phyloP scores from a whole-genome alignment of 176 grass and related monocot genomes.

The Oryza rufipogon region DNA sequence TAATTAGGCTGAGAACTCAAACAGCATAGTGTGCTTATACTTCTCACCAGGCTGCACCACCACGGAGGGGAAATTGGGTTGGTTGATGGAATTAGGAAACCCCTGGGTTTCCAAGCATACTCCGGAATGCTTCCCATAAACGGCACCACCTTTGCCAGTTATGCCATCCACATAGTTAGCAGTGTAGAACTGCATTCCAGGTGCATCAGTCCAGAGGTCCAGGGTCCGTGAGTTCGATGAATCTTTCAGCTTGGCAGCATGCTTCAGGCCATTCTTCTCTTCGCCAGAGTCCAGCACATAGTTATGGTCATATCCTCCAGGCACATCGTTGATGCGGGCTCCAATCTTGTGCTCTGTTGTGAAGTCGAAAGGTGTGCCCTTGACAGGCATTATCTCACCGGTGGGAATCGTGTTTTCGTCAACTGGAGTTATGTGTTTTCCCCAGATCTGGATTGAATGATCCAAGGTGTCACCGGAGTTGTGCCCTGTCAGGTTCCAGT shows the following conservation, averaged over 20 bases:
- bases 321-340: constrained; percentile 50
- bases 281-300: constrained; percentile 64
- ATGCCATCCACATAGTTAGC: constrained; percentile 71
- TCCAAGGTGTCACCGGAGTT: constrained; percentile 64
- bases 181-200: constrained; percentile 88
- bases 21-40: constrained; percentile 81
- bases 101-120: constrained; percentile 95
- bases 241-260: constrained; percentile 68
- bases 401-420: constrained; percentile 73
- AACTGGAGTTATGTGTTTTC: constrained; percentile 69
- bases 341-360: constrained; percentile 61
- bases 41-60: constrained; percentile 73
- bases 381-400: constrained; percentile 64
- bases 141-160: constrained; percentile 65
- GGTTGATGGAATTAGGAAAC: constrained; percentile 89
- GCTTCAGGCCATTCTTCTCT: constrained; percentile 72
- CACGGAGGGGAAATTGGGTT: constrained; percentile 68
- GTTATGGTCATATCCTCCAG: constrained; percentile 69
- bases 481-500: constrained; percentile 98
- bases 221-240: constrained; percentile 50
- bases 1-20: constrained; percentile 60
- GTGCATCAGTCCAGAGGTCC: constrained; percentile 73
- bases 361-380: constrained; percentile 76
- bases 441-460: constrained; percentile 73
- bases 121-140: constrained; percentile 67